Conservation (phyloP, 2,329 filamentous ascomycete genomes). For the Davidsoniella virescens region DNA sequence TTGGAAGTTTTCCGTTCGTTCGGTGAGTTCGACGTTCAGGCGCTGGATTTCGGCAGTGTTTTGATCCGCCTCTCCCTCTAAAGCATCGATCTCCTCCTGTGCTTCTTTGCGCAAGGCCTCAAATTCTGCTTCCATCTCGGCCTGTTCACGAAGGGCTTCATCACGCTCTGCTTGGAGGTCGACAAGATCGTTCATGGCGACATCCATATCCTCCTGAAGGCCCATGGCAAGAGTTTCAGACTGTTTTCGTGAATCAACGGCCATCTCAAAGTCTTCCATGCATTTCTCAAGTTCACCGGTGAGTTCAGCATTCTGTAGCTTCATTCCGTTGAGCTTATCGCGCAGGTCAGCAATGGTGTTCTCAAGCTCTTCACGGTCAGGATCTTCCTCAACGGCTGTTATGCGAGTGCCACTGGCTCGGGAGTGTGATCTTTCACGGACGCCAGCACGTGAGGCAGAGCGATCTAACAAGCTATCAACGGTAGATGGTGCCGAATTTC, state of each 20-base stretch:
- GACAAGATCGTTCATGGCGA: conserved; percentile 63
- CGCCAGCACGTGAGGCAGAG: conserved; percentile 70
- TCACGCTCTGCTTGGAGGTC: conserved; percentile 70
- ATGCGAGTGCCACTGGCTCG: conserved; percentile 53
- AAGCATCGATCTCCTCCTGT: conserved; percentile 47
- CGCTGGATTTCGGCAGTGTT: conserved; percentile 54
- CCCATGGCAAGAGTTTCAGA: conserved; percentile 41
- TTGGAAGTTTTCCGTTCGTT: conserved; percentile 71
- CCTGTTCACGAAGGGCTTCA: conserved; percentile 55
- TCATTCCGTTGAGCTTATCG: conserved; percentile 72
- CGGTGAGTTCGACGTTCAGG: conserved; percentile 54
- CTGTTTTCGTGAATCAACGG: conserved; percentile 46
- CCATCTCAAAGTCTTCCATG: conserved; percentile 61
- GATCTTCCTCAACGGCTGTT: conserved; percentile 49
- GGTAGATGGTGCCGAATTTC: conserved; percentile 38
- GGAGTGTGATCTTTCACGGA: conserved; percentile 54
- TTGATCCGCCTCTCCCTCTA: conserved; percentile 58
- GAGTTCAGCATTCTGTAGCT: conserved; percentile 78
- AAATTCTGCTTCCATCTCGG: conserved; percentile 43
- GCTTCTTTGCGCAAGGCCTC: conserved; percentile 45
- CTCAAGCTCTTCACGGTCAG: conserved; percentile 74
- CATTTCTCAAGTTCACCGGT: conserved; percentile 68
- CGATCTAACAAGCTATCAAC: conserved; percentile 86
- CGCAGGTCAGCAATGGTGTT: conserved; percentile 67
- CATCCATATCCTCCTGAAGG: conserved; percentile 68